Conservation (phyloP, 371 early-diverging fungal species). For the Dichotomocladium elegans region DNA sequence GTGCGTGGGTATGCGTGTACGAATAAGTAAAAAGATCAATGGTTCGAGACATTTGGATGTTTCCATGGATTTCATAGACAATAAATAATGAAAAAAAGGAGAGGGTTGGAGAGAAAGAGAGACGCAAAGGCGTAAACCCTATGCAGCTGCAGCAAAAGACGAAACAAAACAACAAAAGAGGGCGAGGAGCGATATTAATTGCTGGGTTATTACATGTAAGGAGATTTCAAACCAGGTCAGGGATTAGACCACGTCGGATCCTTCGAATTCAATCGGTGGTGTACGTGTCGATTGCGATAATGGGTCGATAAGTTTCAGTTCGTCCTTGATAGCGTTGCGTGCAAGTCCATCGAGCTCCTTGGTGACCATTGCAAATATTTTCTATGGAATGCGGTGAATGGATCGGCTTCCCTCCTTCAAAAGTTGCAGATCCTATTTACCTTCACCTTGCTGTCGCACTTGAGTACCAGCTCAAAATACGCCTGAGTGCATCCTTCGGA, state of each 20-base stretch:
- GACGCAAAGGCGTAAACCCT: too few species aligned
- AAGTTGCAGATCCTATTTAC: slow-evolving; percentile 10
- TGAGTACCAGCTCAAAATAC: slow-evolving; percentile 54
- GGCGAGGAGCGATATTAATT: not conserved
- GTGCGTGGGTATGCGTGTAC: too few species aligned
- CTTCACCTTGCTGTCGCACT: slow-evolving; percentile 54
- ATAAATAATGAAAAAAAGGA: too few species aligned
- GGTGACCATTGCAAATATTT: slow-evolving; percentile 50
- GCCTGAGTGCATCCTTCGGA: slow-evolving; percentile 38
- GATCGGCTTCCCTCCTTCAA: too few species aligned
- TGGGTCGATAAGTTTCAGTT: slow-evolving; percentile 49
- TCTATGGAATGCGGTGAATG: slow-evolving; percentile 18
- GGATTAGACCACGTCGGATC: slow-evolving; percentile 20
- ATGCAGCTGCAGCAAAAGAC: too few species aligned
- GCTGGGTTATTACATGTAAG: not conserved
- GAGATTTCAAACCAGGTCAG: not conserved
- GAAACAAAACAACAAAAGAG: too few species aligned
- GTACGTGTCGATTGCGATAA: slow-evolving; percentile 29
- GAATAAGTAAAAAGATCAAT: too few species aligned
- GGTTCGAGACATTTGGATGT: too few species aligned
- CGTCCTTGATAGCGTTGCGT: slow-evolving; percentile 53
- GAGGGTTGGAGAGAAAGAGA: too few species aligned
- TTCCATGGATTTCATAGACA: too few species aligned
- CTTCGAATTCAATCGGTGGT: slow-evolving; percentile 46
- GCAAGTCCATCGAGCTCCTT: slow-evolving; percentile 51